These are phyloP conservation scores for Neurospora cerealis DNA, from an alignment of 495 filamentous ascomycete genomes.

Conservation along the genomic window DNA sequence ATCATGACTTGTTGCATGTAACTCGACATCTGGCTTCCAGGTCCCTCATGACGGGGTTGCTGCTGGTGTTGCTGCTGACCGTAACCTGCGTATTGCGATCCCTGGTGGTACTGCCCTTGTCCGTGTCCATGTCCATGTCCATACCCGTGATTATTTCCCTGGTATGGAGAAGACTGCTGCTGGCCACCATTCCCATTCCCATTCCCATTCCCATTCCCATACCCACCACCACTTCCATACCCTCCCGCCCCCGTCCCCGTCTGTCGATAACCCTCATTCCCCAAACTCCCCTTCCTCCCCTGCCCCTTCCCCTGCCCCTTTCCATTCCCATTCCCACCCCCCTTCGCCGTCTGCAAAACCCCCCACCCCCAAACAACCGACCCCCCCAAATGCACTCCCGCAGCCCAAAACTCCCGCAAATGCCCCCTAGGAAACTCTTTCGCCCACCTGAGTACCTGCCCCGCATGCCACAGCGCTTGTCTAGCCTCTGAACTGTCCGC, in stretches of 20 bases:
- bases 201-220: too few species aligned
- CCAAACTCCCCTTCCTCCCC: not conserved
- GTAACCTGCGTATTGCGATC: slow-evolving; percentile 12
- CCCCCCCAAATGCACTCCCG: slow-evolving; percentile 50
- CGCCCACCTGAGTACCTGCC: slow-evolving; percentile 48
- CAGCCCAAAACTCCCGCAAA: slow-evolving; percentile 49
- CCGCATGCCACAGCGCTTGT: slow-evolving; percentile 52
- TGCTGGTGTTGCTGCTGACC: not conserved
- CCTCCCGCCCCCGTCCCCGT: not conserved
- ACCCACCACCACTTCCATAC: not conserved
- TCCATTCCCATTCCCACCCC: not conserved
- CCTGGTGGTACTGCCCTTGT: slow-evolving; percentile 21
- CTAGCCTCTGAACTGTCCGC: slow-evolving; percentile 38
- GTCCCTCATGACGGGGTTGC: too few species aligned
- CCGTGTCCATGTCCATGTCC: not conserved
- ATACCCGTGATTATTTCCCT: too few species aligned
- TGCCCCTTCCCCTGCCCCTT: not conserved
- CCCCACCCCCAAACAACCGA: slow-evolving; percentile 54
- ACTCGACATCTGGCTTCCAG: not conserved
- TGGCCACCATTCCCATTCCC: too few species aligned
- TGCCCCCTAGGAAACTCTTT: slow-evolving; percentile 34
- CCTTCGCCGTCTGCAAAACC: slow-evolving; percentile 29
- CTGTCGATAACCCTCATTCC: not conserved
- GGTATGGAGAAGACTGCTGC: too few species aligned
- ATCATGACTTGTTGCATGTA: not conserved